Base-by-base conservation (phyloP, 805 yeast genomes). In the Komagataella phaffii region DNA sequence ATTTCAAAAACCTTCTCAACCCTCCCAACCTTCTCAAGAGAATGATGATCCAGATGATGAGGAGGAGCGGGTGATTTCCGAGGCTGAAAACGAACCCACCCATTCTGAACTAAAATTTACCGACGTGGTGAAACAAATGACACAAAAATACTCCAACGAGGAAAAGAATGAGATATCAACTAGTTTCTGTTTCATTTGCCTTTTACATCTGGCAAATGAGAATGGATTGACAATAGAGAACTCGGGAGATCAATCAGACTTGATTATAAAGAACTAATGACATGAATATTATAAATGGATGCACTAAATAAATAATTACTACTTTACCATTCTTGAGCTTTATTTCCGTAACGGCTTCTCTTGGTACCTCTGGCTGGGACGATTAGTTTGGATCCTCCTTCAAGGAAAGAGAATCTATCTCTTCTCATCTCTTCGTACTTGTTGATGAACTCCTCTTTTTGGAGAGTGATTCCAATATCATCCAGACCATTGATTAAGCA, bases 401-500 rank as follows among this genome's bases (percentile, higher is more conserved):
- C 97, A 65, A 90, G 79, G 81, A 95, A 93, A 7, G 96, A 88
- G 66, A 86, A 93, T 65, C 74, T 81, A 50, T 76, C 81, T 64
- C 77, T 81, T 77, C 99, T 86, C 56, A 71, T 69, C 19, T 70
- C 78, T 73, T 93, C 99, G 62, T 81, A 93, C 59, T 80, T 75
- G 51, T 66, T 53, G 59, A 93, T 93, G 67, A 61, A 80, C 51
- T 79, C 79, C 70, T 88, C 96, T 70, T 89, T 88, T 69, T 89
- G 91, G 61, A 93, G 72, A 50, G 99, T 93, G 62, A 93, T 78
- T 46, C 97, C 97, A 69, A 93, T 93, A 66, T 93, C 99, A 67
- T 93, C 99, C 55, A 93, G 81, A 56, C 99, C 99, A 58, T 93
- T 88, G 52, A 91, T 73, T 60, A 93, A 76, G 66, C 98, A 93